Conservation (phyloP, 2,329 filamentous ascomycete genomes). For the Endoconidiophora polonica region DNA sequence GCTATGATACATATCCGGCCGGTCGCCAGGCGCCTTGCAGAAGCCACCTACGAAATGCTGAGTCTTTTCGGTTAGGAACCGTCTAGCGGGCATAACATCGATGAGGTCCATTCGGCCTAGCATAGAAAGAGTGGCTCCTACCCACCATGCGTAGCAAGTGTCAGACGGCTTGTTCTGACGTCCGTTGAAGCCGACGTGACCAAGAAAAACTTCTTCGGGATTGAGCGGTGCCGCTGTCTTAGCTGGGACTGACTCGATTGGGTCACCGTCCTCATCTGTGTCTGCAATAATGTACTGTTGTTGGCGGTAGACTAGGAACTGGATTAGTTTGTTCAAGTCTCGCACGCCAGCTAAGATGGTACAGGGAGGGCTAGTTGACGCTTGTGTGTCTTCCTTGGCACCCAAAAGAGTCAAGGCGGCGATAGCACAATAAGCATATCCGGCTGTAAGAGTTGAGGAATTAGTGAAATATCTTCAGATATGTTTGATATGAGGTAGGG, state of each 20-base stretch:
- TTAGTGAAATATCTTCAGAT: slow-evolving; percentile 20
- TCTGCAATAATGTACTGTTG: slow-evolving; percentile 41
- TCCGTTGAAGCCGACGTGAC: slow-evolving; percentile 68
- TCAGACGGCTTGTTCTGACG: slow-evolving; percentile 82
- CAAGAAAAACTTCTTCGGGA: slow-evolving; percentile 12
- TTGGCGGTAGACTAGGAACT: slow-evolving; percentile 50
- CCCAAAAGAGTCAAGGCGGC: slow-evolving; percentile 62
- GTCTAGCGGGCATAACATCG: slow-evolving; percentile 39
- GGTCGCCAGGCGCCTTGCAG: slow-evolving; percentile 50
- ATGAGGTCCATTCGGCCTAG: slow-evolving; percentile 42
- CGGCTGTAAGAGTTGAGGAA: slow-evolving; percentile 30
- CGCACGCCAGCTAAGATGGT: slow-evolving; percentile 20
- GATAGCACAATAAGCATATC: slow-evolving; percentile 81
- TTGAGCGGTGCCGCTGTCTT: slow-evolving; percentile 5
- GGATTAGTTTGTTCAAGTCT: slow-evolving; percentile 20
- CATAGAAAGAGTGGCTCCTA: slow-evolving; percentile 49
- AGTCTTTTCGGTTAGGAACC: slow-evolving; percentile 67
- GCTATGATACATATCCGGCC: slow-evolving; percentile 71
- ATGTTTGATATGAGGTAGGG: slow-evolving; percentile 1
- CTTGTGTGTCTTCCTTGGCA: slow-evolving; percentile 16
- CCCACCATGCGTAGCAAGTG: slow-evolving; percentile 96
- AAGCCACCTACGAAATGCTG: slow-evolving; percentile 78
- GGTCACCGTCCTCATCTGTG: slow-evolving; percentile 26
- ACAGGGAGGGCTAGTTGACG: slow-evolving; percentile 1
- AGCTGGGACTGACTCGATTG: slow-evolving; percentile 1